Base-by-base conservation (phyloP, 768 basidiomycete species). In the Mycena capillaripes region DNA sequence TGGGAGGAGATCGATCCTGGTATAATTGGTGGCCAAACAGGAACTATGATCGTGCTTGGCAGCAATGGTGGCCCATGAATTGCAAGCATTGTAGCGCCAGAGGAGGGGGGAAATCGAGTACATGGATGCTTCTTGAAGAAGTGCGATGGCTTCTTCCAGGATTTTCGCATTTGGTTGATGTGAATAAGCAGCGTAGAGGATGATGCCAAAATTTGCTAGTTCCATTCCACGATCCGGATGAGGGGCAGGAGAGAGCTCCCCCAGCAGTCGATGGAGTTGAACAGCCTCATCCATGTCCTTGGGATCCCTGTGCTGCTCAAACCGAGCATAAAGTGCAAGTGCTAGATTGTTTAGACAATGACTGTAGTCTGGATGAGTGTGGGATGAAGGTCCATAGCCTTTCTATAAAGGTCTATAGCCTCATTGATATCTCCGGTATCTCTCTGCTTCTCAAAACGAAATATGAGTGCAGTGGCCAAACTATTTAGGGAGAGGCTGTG, bases 361-460 rank as follows among this genome's bases (percentile, higher is more conserved):
- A 36, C 34, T 36, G 34, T 36, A 36, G 6, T 36, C 34, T 36
- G 34, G 34, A 12, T 36, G 34, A 36, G 34, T 36, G 34, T 12
- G 6, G 34, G 12, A 12, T 36, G 34, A 36, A 36, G 6, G 34
- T 6, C 34, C 12, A 36, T 36, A 36, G 34, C 34, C 34, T 36
- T 6, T 12, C 34, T 36, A 36, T 36, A 36, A 12, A 36, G 34
- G 7, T 36, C 7, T 36, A 12, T 60, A 32, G 48, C 29, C 4
- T 75, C 58, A n/a, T 80, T 76, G 16, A 81, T 70, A n/a, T 79
- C 80, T n/a, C 70, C 66, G 21, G 38, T 52, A 21, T 76, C 76
- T 11, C 80, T 76, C 72, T 76, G 79, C 4, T 77, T 76, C 27
- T 79, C 59, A 60, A 78, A 71, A 21, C 80, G 78, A 7, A 69